A percentile compares a stretch with the other conserved stretches of the same genome.
Conservation (phyloP, 306 rosid genomes). For the Rosa rugosa region DNA sequence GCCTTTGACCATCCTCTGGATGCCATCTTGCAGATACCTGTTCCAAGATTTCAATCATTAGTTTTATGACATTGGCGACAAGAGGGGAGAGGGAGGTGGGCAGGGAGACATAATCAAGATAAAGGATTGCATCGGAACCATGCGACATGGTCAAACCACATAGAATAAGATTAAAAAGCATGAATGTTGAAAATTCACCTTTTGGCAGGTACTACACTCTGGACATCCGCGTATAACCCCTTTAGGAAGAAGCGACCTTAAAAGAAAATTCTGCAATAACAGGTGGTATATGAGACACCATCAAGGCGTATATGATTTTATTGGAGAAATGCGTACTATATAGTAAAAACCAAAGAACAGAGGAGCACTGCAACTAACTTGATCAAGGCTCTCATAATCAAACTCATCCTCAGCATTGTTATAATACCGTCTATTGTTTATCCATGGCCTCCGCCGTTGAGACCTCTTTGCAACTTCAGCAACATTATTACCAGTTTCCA, state of each 20-base stretch:
- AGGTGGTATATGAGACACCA: conserved; percentile 32
- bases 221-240: conserved; percentile 96
- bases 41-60: conserved; percentile 37
- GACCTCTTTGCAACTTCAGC: conserved; percentile 63
- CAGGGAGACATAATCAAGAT: background rate
- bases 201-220: conserved; percentile 79
- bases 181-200: conserved; percentile 45
- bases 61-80: background rate
- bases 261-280: conserved; percentile 64
- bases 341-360: conserved; percentile 7
- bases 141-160: conserved; percentile 14
- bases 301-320: conserved; percentile 21
- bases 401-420: conserved; percentile 56
- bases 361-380: conserved; percentile 48
- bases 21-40: conserved; percentile 95
- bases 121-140: conserved; percentile 3
- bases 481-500: conserved; percentile 42
- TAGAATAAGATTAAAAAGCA: conserved; percentile 17
- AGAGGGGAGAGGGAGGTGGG: background rate
- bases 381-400: conserved; percentile 66
- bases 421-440: conserved; percentile 57
- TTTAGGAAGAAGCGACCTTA: conserved; percentile 54
- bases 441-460: conserved; percentile 63
- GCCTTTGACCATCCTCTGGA: conserved; percentile 73
- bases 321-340: conserved; percentile 16